Percentiles rank a stretch among this genome's conserved stretches.
Conservation (phyloP, 768 basidiomycete species). For the Tephrocybe sp. region DNA sequence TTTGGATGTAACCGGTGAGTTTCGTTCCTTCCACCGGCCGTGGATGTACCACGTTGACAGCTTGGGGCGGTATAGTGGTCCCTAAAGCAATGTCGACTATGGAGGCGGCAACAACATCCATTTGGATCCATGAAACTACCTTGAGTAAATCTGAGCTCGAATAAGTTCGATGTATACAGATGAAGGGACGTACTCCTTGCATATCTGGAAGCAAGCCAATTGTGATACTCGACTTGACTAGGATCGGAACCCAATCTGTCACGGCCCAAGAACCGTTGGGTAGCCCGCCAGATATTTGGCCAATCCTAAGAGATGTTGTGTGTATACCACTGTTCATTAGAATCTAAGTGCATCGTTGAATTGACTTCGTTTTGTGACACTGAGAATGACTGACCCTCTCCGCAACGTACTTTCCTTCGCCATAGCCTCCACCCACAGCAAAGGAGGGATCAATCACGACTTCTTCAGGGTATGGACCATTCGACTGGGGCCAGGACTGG, state of each 20-base stretch:
- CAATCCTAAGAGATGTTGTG: slow-evolving; percentile 31
- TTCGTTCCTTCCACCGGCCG: slow-evolving; percentile 29
- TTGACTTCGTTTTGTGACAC: neutral
- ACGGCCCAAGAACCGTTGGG: slow-evolving; percentile 37
- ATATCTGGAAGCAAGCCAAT: slow-evolving; percentile 27
- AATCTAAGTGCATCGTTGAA: slow-evolving; percentile 18
- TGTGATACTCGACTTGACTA: slow-evolving; percentile 31
- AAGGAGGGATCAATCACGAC: slow-evolving; percentile 22
- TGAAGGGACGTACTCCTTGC: slow-evolving; percentile 23
- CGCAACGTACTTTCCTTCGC: slow-evolving; percentile 33
- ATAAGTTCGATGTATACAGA: neutral
- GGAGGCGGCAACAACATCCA: slow-evolving; percentile 19
- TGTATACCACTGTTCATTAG: slow-evolving; percentile 27
- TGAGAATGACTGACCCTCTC: slow-evolving; percentile 27
- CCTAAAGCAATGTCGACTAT: slow-evolving; percentile 29
- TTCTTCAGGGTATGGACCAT: slow-evolving; percentile 32
- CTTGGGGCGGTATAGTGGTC: slow-evolving; percentile 21
- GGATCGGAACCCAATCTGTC: slow-evolving; percentile 38
- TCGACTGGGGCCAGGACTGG: slow-evolving; percentile 14
- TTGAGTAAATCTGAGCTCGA: slow-evolving; percentile 7
- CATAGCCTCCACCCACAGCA: slow-evolving; percentile 28
- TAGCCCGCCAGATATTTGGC: slow-evolving; percentile 32
- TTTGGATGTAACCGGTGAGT: slow-evolving; percentile 21
- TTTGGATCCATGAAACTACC: slow-evolving; percentile 41
- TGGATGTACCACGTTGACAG: slow-evolving; percentile 39